phyloP scores from a whole-genome alignment of 768 basidiomycete species.

The Daedaleopsis sinensis region DNA sequence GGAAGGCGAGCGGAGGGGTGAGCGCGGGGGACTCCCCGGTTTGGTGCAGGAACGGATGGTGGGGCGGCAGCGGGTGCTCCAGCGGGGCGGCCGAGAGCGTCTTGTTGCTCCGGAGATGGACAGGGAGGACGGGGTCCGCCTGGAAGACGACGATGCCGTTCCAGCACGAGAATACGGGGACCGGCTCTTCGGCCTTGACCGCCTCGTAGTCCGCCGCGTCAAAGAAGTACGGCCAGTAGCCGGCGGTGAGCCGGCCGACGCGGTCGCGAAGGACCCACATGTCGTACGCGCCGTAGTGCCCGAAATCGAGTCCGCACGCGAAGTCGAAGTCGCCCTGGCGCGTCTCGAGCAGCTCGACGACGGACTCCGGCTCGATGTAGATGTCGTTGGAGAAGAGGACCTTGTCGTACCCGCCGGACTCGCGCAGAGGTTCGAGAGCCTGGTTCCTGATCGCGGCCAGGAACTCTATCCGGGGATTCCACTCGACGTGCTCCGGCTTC shows the following conservation, averaged over 20 bases:
- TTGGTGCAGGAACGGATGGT: slow-evolving; percentile 31
- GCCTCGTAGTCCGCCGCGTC: slow-evolving; percentile 39
- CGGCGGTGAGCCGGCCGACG: slow-evolving; percentile 33
- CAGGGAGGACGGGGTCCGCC: slow-evolving; percentile 45
- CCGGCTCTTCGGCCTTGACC: slow-evolving; percentile 41
- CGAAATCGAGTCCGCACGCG: slow-evolving; percentile 46
- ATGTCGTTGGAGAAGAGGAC: slow-evolving; percentile 49
- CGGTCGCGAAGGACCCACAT: slow-evolving; percentile 43
- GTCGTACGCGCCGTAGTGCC: slow-evolving; percentile 38
- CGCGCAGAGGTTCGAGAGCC: slow-evolving; percentile 43
- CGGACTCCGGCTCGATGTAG: slow-evolving; percentile 41
- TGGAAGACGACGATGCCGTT: slow-evolving; percentile 46
- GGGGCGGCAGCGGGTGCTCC: slow-evolving; percentile 28
- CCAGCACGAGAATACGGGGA: slow-evolving; percentile 49
- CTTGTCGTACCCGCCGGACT: slow-evolving; percentile 39
- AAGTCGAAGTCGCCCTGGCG: slow-evolving; percentile 44
- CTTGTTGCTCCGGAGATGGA: slow-evolving; percentile 39
- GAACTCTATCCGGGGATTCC: slow-evolving; percentile 39
- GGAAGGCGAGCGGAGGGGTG: slow-evolving; percentile 38
- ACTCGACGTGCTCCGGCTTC: slow-evolving; percentile 27
- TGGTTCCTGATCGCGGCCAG: slow-evolving; percentile 44
- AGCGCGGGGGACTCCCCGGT: slow-evolving; percentile 30
- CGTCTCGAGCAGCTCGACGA: slow-evolving; percentile 43
- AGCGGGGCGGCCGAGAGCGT: slow-evolving; percentile 40
- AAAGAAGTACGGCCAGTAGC: slow-evolving; percentile 46